Evolutionary conservation across 2,329 filamentous ascomycete genomes (phyloP), one percentile per base, ranked within the genome.

Genomic region (Decorospora gaudefroyi): DNA sequence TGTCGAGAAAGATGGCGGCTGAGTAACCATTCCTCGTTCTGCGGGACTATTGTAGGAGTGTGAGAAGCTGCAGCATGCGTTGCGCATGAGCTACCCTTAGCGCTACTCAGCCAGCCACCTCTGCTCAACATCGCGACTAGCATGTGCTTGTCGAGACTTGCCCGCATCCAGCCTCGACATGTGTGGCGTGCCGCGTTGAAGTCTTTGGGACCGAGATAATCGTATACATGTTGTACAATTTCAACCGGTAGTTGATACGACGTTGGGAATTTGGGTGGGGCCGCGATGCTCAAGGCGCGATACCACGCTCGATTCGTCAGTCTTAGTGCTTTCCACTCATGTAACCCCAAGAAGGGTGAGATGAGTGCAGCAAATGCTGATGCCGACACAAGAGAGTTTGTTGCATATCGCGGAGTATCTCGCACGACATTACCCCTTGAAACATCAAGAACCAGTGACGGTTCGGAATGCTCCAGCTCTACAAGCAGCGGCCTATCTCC

Each of bases 121-220:
- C 77, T 71, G 53, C 72, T 75, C 30, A 85, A 59, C 78, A 84
- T 83, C 2, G 56, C 57, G 17, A 69, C 64, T 8, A 86, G 68
- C 2, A 86, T 53, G 2, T 57, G 66, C 28, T 67, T 65, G 35
- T 83, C 70, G n/a, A 86, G 62, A 35, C 81, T 80, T 15, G 75
- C 76, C 25, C 75, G 65, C 71, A 84, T 81, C 84, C 81, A 87
- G 23, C 68, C 65, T 31, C 77, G 76, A 57, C 82, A 87, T 12
- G 77, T 77, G 49, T 80, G 78, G 12, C 83, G 76, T 11, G 82
- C 81, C 40, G 79, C 74, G 55, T 87, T 78, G 61, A 85, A 86
- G 53, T 78, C 75, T 16, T 67, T 64, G 0, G 78, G 77, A 10
- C 63, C 54, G 3, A 80, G 62, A 51, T 73, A 68, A 4, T 49